Conservation (phyloP, 106 monocot species). For the Apostasia ramifera region DNA sequence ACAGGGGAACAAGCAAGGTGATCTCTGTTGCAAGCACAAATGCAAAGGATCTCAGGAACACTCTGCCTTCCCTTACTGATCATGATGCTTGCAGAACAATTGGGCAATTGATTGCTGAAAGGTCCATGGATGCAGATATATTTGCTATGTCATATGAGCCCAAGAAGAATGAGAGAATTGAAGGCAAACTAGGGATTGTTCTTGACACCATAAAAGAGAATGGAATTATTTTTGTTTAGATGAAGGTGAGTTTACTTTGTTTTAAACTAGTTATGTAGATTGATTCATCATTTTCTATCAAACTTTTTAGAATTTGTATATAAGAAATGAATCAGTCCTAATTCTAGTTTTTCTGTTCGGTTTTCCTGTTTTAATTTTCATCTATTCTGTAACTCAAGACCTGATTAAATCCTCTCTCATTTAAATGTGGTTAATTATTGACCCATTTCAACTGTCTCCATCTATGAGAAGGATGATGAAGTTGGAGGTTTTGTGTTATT, state of each 20-base stretch:
- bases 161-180: constrained; percentile 44
- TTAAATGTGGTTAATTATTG: too few relatives aligned
- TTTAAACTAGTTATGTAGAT: background rate
- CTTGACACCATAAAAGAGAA: constrained; percentile 53
- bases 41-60: constrained; percentile 49
- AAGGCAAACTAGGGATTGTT: constrained; percentile 44
- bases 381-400: too few relatives aligned
- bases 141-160: constrained; percentile 48
- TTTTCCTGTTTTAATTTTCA: too few relatives aligned
- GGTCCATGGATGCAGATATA: constrained; percentile 53
- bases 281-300: background rate
- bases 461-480: too few relatives aligned
- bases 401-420: too few relatives aligned
- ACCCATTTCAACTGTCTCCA: too few relatives aligned
- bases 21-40: constrained; percentile 55
- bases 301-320: background rate
- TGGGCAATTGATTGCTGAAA: constrained; percentile 45
- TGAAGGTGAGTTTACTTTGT: background rate
- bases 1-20: constrained; percentile 60
- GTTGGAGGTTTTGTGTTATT: too few relatives aligned
- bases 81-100: constrained; percentile 52
- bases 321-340: too few relatives aligned
- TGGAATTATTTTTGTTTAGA: constrained; percentile 44
- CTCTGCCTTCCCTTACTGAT: constrained; percentile 49
- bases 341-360: too few relatives aligned